Evolutionary conservation across 2,329 filamentous ascomycete genomes (phyloP).

Genomic region (Camillea tinctor): DNA sequence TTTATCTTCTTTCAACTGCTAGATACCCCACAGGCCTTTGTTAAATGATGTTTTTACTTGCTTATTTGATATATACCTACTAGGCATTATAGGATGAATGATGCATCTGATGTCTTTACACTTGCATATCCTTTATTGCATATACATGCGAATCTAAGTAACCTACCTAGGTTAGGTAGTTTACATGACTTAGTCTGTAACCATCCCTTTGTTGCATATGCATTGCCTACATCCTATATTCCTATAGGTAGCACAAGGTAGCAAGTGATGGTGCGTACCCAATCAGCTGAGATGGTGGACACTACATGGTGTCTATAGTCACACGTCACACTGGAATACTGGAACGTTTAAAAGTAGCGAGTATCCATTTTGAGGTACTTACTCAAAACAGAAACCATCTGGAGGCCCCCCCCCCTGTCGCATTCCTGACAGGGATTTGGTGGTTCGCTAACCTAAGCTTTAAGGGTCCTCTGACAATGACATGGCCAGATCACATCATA

Average conservation of each 20-base stretch:
- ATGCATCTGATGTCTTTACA: too few species aligned
- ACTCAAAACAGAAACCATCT: not conserved
- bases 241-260: too few species aligned
- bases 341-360: not conserved
- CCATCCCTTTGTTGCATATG: too few species aligned
- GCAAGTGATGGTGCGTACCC: too few species aligned
- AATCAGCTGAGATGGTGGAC: not conserved
- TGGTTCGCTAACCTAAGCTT: not conserved
- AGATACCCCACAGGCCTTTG: not conserved
- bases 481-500: not conserved
- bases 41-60: not conserved
- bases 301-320: not conserved
- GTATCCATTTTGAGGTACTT: not conserved
- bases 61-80: too few species aligned
- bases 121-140: too few species aligned
- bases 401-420: too few species aligned
- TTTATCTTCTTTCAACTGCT: not conserved
- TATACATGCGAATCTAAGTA: too few species aligned
- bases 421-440: not conserved
- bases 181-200: too few species aligned
- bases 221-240: too few species aligned
- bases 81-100: too few species aligned
- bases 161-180: too few species aligned
- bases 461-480: not conserved
- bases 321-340: not conserved